Conservation (phyloP, 768 basidiomycete species). For the Mycena albidolilacea region DNA sequence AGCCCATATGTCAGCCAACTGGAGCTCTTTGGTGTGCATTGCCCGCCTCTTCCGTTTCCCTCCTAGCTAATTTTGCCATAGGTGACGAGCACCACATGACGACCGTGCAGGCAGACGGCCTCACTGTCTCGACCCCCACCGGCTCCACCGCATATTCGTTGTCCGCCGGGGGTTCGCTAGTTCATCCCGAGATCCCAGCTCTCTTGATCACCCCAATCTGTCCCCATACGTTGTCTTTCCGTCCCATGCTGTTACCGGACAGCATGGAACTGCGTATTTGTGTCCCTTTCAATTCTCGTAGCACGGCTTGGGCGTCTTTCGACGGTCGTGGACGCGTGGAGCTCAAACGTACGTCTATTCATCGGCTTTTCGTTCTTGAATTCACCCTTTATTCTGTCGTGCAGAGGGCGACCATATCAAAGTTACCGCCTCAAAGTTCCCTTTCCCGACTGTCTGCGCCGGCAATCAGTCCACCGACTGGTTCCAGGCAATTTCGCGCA, state of each 20-base stretch:
- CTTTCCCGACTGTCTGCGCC: constrained; percentile 98
- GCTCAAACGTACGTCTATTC: constrained; percentile 82
- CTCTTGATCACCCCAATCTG: constrained; percentile 97
- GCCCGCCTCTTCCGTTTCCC: constrained; percentile 8
- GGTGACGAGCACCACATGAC: constrained; percentile 99
- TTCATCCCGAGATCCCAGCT: constrained; percentile 97
- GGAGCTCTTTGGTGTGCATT: constrained; percentile 91
- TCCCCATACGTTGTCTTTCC: constrained; percentile 97
- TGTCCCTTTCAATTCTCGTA: constrained; percentile 98
- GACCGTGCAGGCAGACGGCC: constrained; percentile 97
- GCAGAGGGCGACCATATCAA: constrained; percentile 99
- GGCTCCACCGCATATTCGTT: constrained; percentile 99
- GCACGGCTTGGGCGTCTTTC: constrained; percentile 99
- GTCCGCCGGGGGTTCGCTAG: constrained; percentile 97
- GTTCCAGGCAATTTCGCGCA: constrained; percentile 97
- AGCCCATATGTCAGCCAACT: constrained; percentile 97
- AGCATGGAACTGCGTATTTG: constrained; percentile 98
- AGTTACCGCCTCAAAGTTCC: constrained; percentile 96
- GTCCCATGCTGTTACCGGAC: constrained; percentile 98
- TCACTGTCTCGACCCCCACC: constrained; percentile 96
- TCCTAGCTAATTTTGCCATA: constrained; percentile 49
- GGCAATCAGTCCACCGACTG: constrained; percentile 98
- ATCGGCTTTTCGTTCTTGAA: constrained; percentile 13
- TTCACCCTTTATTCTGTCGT: constrained; percentile 27
- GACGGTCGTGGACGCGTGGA: constrained; percentile 98